These are phyloP conservation scores for Calonectria leucothoes DNA, from an alignment of 2,329 filamentous ascomycete genomes.

Conservation along the genomic window DNA sequence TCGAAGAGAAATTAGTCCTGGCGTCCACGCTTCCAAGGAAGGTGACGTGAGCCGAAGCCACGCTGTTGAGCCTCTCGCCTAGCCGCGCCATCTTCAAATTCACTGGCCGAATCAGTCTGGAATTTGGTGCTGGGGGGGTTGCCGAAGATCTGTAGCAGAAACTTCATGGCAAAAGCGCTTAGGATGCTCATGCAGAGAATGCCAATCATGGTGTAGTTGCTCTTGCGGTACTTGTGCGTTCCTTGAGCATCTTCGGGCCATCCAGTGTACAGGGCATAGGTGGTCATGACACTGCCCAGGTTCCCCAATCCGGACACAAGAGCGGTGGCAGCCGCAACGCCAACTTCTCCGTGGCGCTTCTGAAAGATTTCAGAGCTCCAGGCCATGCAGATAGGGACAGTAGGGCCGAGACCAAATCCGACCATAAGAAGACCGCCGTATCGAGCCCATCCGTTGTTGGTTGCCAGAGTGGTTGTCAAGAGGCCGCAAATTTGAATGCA, in stretches of 20 bases:
- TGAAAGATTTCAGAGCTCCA: slow-evolving; percentile 95
- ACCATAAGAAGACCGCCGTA: slow-evolving; percentile 92
- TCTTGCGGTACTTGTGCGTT: slow-evolving; percentile 79
- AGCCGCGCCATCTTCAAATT: slow-evolving; percentile 70
- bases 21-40: slow-evolving; percentile 47
- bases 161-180: slow-evolving; percentile 76
- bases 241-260: slow-evolving; percentile 83
- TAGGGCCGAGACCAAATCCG: slow-evolving; percentile 90
- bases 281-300: slow-evolving; percentile 86
- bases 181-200: slow-evolving; percentile 84
- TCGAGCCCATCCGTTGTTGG: slow-evolving; percentile 78
- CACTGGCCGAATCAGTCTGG: slow-evolving; percentile 52
- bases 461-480: slow-evolving; percentile 81
- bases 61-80: slow-evolving; percentile 68
- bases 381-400: slow-evolving; percentile 93
- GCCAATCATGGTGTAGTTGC: slow-evolving; percentile 89
- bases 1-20: slow-evolving; percentile 36
- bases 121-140: slow-evolving; percentile 63
- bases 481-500: slow-evolving; percentile 86
- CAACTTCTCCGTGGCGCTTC: slow-evolving; percentile 87
- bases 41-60: slow-evolving; percentile 64
- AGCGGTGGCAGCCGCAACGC: slow-evolving; percentile 86
- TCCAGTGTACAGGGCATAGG: slow-evolving; percentile 88
- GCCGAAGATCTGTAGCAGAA: slow-evolving; percentile 70
- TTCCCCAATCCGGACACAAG: slow-evolving; percentile 90